phyloP scores from a whole-genome alignment of 2,329 filamentous ascomycete genomes.

The Ilyonectria mors-panacis region DNA sequence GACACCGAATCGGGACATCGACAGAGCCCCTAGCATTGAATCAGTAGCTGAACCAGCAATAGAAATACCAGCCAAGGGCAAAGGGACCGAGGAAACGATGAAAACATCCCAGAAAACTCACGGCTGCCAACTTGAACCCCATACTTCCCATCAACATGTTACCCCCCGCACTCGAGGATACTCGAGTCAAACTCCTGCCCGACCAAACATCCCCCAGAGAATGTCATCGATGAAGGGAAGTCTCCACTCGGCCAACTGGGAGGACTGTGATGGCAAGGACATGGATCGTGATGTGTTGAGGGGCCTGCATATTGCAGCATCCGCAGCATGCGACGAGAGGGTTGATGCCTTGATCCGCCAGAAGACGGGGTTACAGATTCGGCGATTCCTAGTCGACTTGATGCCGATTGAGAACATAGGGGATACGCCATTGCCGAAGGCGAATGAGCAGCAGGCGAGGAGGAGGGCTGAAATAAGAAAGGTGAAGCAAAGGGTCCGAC shows the following conservation, averaged over 20 bases:
- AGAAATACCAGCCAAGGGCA: slow-evolving; percentile 6
- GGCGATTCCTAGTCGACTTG: slow-evolving; percentile 69
- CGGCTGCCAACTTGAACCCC: background rate
- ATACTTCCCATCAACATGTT: slow-evolving; percentile 39
- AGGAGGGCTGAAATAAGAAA: slow-evolving; percentile 53
- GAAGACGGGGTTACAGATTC: slow-evolving; percentile 67
- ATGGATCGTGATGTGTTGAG: slow-evolving; percentile 67
- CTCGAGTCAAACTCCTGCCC: slow-evolving; percentile 43
- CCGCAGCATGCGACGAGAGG: slow-evolving; percentile 69
- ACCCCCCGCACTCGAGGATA: slow-evolving; percentile 48
- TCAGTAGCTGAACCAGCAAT: slow-evolving; percentile 2
- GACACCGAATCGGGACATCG: slow-evolving; percentile 11
- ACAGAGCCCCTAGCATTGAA: background rate
- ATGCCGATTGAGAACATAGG: slow-evolving; percentile 65
- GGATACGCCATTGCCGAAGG: slow-evolving; percentile 46
- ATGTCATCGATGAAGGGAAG: slow-evolving; percentile 53
- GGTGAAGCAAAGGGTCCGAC: slow-evolving; percentile 55
- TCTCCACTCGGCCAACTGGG: slow-evolving; percentile 39
- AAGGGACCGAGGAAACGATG: background rate
- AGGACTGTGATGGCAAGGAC: slow-evolving; percentile 58
- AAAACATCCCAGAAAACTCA: background rate
- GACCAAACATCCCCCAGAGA: slow-evolving; percentile 54
- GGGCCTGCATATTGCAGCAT: slow-evolving; percentile 69
- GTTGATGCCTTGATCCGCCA: slow-evolving; percentile 67
- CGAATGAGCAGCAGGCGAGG: slow-evolving; percentile 45